Evolutionary conservation across 192 early-diverging fungal species (phyloP).

Genomic region (Phlyctochytrium bullatum): DNA sequence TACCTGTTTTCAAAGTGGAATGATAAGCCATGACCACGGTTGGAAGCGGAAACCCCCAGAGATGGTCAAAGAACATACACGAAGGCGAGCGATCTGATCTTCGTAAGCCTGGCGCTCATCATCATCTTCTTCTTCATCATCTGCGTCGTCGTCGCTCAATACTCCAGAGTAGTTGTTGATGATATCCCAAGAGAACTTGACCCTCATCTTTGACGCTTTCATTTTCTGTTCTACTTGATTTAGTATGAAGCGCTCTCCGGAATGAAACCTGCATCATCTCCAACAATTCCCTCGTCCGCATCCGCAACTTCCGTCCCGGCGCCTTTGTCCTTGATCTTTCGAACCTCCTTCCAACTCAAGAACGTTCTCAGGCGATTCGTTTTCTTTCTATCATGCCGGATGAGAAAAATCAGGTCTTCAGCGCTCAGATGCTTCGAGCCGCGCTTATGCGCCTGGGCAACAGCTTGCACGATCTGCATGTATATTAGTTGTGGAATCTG

Average conservation of each 20-base stretch:
- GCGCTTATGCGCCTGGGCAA: slow-evolving; percentile 77
- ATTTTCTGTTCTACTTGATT: background rate
- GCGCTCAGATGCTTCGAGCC: slow-evolving; percentile 74
- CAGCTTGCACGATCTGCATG: slow-evolving; percentile 75
- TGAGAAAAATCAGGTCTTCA: slow-evolving; percentile 96
- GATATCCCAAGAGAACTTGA: slow-evolving; percentile 94
- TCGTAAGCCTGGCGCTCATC: slow-evolving; percentile 83
- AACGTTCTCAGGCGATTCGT: slow-evolving; percentile 87
- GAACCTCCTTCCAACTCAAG: slow-evolving; percentile 94
- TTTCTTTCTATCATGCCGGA: slow-evolving; percentile 92
- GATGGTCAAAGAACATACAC: slow-evolving; percentile 29
- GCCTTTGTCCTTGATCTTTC: slow-evolving; percentile 83
- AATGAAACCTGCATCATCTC: slow-evolving; percentile 15
- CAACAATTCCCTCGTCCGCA: background rate
- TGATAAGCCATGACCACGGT: too few species aligned
- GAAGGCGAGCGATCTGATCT: slow-evolving; percentile 80
- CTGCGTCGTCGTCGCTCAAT: slow-evolving; percentile 73
- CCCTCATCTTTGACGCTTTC: slow-evolving; percentile 61
- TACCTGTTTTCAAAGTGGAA: slow-evolving; percentile 47
- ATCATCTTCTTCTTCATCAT: slow-evolving; percentile 84
- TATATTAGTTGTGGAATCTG: too few species aligned
- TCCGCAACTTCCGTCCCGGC: slow-evolving; percentile 51
- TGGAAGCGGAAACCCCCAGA: background rate
- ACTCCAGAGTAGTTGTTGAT: slow-evolving; percentile 76
- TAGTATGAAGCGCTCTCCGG: background rate